These are phyloP conservation scores for Fagopyrum esculentum DNA, from an alignment of 148 eudicot genomes.

Conservation along the genomic window DNA sequence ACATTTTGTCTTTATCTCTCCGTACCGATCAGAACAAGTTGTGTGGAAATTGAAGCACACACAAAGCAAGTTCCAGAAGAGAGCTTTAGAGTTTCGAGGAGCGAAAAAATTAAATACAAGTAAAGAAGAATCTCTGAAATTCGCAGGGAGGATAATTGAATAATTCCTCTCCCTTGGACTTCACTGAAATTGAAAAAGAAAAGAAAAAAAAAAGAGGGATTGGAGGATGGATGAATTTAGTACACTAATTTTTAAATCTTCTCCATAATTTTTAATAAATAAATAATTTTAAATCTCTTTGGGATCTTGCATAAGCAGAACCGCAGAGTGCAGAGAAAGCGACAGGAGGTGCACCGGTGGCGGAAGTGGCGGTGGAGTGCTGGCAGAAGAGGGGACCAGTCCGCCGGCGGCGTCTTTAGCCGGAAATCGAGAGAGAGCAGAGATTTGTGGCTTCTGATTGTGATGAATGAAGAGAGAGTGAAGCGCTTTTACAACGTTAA, in stretches of 20 bases:
- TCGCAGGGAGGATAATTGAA: neutral
- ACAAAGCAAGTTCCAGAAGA: neutral
- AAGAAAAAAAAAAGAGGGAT: neutral
- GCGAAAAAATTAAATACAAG: neutral
- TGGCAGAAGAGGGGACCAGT: neutral
- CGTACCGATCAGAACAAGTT: neutral
- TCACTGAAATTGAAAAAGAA: neutral
- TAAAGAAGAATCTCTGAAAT: neutral
- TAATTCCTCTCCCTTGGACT: constrained; percentile 2
- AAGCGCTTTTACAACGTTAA: constrained; percentile 3
- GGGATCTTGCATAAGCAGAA: constrained; percentile 6
- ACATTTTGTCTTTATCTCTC: constrained; percentile 29
- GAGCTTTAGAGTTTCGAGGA: neutral
- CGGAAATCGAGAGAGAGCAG: constrained; percentile 7
- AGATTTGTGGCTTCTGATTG: constrained; percentile 2
- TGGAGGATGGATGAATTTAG: neutral
- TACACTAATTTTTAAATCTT: neutral
- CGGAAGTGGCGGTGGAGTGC: constrained; percentile 7
- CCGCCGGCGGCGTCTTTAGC: neutral
- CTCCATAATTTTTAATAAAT: neutral
- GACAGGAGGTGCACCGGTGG: constrained; percentile 3
- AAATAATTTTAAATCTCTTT: neutral
- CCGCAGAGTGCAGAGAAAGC: neutral
- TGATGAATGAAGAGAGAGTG: constrained; percentile 1
- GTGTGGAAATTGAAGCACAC: constrained; percentile 7